These are phyloP conservation scores for Talaromyces liani DNA, from an alignment of 495 filamentous ascomycete species.

Conservation along the genomic window DNA sequence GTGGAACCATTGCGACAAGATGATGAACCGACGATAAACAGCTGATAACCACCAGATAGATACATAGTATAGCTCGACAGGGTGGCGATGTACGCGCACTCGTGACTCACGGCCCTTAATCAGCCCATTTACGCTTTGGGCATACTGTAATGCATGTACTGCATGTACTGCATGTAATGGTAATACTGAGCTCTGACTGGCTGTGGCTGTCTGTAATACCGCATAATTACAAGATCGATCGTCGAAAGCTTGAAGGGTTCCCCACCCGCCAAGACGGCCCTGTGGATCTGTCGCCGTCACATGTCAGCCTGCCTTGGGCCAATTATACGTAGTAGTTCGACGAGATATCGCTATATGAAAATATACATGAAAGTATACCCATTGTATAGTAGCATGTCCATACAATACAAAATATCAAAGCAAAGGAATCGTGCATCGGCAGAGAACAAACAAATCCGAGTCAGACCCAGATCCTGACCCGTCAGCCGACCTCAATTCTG, in stretches of 20 bases:
- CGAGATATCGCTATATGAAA: too few relatives aligned
- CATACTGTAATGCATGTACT: neutral
- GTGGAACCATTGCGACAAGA: neutral
- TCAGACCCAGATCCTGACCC: neutral
- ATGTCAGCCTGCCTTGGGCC: neutral
- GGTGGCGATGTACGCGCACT: neutral
- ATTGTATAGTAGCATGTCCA: neutral
- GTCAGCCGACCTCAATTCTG: neutral
- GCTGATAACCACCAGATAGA: neutral
- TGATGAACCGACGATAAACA: neutral
- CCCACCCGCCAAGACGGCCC: neutral
- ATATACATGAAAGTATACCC: too few relatives aligned
- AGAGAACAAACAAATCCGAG: neutral
- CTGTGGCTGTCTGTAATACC: neutral
- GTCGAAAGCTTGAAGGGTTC: neutral
- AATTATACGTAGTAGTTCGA: neutral
- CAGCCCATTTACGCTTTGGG: neutral
- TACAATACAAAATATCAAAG: too few relatives aligned
- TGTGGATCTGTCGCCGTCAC: neutral
- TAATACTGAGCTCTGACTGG: neutral
- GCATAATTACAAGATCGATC: neutral
- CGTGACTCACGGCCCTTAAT: neutral
- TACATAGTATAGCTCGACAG: neutral
- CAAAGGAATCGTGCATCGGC: too few relatives aligned
- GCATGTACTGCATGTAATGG: neutral